Evolutionary conservation across 1,284 basidiomycete species (phyloP).

Genomic region (Cronartium ribicola): DNA sequence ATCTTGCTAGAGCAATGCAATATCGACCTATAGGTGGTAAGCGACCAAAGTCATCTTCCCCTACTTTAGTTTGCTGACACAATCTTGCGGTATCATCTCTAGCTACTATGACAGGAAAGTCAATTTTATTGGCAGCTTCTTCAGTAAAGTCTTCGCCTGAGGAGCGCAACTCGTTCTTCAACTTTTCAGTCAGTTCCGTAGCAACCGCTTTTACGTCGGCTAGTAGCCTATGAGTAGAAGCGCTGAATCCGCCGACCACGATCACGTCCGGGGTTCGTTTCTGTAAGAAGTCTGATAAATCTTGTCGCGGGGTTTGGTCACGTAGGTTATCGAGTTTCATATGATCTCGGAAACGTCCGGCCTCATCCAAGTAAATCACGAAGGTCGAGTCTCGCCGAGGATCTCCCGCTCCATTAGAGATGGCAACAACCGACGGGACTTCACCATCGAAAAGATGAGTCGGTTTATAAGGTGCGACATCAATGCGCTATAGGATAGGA

Average conservation of each 20-base stretch:
- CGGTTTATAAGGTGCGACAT: slow-evolving; percentile 65
- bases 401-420: slow-evolving; percentile 93
- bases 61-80: slow-evolving; percentile 85
- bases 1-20: slow-evolving; percentile 88
- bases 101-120: slow-evolving; percentile 73
- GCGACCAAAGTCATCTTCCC: slow-evolving; percentile 76
- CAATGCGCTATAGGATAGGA: slow-evolving; percentile 50
- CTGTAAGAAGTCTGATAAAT: slow-evolving; percentile 73
- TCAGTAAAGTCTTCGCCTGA: slow-evolving; percentile 8
- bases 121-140: slow-evolving; percentile 34
- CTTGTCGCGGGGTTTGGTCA: slow-evolving; percentile 44
- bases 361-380: slow-evolving; percentile 77
- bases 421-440: slow-evolving; percentile 76
- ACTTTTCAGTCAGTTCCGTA: slow-evolving; percentile 42
- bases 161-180: slow-evolving; percentile 24
- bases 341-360: slow-evolving; percentile 81
- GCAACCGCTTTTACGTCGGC: slow-evolving; percentile 42
- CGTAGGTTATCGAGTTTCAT: slow-evolving; percentile 70
- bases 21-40: slow-evolving; percentile 80
- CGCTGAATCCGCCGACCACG: slow-evolving; percentile 69
- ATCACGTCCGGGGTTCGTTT: slow-evolving; percentile 81
- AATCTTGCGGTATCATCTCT: slow-evolving; percentile 89
- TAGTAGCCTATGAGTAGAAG: slow-evolving; percentile 45
- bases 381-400: slow-evolving; percentile 83
- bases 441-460: slow-evolving; percentile 65